Evolutionary conservation across 208 protist species (phyloP), one percentile per base, ranked within the genome.

Genomic region (Acanthamoeba pearcei): DNA sequence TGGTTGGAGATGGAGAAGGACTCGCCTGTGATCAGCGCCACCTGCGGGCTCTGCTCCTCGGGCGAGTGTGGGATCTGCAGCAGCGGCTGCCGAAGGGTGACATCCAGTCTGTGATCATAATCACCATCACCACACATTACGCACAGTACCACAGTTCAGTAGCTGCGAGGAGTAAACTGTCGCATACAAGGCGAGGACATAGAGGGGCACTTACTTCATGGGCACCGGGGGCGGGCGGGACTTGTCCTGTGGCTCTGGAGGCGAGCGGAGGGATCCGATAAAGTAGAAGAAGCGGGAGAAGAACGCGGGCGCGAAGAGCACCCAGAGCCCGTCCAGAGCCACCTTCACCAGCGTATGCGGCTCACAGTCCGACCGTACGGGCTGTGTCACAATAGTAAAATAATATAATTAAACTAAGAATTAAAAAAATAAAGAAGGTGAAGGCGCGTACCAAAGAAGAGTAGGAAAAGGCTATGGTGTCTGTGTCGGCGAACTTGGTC

Each of bases 281-380:
- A 80, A 80, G 42, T 80, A 12, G 35, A 80, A 80, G 35, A 80
- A 80, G 42, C 72, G 72, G 42, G 72, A 35, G 72, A 80, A 49
- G 72, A 80, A 80, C 12, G 35, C 72, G 17, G 72, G 72, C 72
- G 42, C 72, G 35, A 80, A 80, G 72, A 35, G 72, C 72, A 80
- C 32, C 72, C 17, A 80, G 42, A 80, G 72, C 19, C 72, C 72
- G 35, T 80, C 42, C 64, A 80, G 72, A 1, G 32, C 24, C 13
- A 24, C n/a, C 35, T 35, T 80, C 24, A 46, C 2, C 10, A 80
- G 72, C 35, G 10, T 80, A 15, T 76, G 68, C 13, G 68, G 68
- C 32, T 76, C 68, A 42, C 32, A 19, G 12, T 76, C 68, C 9
- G 68, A 32, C 68, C 38, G 68, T 19, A 76, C 35, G n/a, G 35